These are phyloP conservation scores for Cyberlindnera bimundalis DNA, from an alignment of 805 yeast species.

Conservation along the genomic window DNA sequence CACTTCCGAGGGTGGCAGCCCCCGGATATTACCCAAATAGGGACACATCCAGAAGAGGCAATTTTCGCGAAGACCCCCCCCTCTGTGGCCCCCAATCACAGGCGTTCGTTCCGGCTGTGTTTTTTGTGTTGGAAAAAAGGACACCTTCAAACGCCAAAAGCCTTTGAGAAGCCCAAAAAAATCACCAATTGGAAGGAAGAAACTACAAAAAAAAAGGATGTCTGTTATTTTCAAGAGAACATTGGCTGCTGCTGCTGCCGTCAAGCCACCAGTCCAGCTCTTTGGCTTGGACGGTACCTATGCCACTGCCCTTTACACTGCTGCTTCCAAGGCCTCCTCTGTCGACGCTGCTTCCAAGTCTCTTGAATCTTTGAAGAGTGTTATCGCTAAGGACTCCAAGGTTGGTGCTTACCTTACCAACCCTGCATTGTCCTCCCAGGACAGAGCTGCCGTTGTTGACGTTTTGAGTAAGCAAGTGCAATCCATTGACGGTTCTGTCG, in stretches of 20 bases:
- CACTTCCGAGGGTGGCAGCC: too few species aligned
- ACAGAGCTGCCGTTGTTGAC: conserved; percentile 68
- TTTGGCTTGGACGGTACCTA: conserved; percentile 96
- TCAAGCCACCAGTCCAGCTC: conserved; percentile 88
- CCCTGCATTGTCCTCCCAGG: conserved; percentile 79
- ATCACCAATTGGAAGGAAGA: conserved; percentile 1
- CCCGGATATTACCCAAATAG: conserved; percentile 1
- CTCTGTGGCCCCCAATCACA: conserved; percentile 2
- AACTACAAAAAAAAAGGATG: conserved; percentile 5
- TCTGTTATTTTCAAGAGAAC: conserved; percentile 41
- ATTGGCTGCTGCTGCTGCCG: conserved; percentile 66
- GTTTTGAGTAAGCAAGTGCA: conserved; percentile 44
- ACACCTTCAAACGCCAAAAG: too few species aligned
- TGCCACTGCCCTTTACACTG: conserved; percentile 91
- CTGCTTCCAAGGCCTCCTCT: conserved; percentile 79
- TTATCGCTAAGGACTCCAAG: conserved; percentile 61
- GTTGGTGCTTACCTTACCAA: conserved; percentile 59
- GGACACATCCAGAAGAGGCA: too few species aligned
- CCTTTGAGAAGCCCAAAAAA: too few species aligned
- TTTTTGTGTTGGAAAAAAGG: too few species aligned
- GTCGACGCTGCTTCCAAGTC: conserved; percentile 68
- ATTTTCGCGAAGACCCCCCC: too few species aligned
- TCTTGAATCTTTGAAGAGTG: conserved; percentile 52
- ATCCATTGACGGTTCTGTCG: conserved; percentile 63
- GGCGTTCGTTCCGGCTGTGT: too few species aligned